A percentile compares a stretch with the other conserved stretches of the same genome.
Conservation (phyloP, 2,329 filamentous ascomycete genomes). For the Scorias spongiosa region DNA sequence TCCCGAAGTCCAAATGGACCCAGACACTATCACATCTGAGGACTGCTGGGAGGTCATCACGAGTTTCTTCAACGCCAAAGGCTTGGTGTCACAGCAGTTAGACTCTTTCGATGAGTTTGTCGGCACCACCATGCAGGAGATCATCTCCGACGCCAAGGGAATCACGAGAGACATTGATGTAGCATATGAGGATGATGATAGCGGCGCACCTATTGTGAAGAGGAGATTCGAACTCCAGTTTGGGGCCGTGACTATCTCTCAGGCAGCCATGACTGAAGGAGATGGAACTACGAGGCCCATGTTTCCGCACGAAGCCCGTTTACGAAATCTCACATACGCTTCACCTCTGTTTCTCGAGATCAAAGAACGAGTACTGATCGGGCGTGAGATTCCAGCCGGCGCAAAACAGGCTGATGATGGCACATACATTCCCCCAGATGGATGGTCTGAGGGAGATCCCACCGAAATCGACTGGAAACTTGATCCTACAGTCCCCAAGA, state of each 20-base stretch:
- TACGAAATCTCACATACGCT: constrained; percentile 91
- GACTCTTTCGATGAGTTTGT: constrained; percentile 98
- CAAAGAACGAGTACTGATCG: constrained; percentile 68
- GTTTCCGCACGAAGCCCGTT: constrained; percentile 83
- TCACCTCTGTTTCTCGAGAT: constrained; percentile 84
- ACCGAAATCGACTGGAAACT: constrained; percentile 32
- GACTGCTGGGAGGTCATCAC: constrained; percentile 98
- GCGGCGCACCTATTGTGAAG: constrained; percentile 58
- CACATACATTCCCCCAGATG: constrained; percentile 17
- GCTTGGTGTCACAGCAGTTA: constrained; percentile 90
- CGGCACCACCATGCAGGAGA: constrained; percentile 80
- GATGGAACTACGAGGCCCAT: constrained; percentile 77
- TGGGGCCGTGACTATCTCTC: constrained; percentile 73
- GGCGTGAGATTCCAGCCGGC: constrained; percentile 57
- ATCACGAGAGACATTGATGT: constrained; percentile 90
- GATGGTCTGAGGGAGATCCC: constrained; percentile 29
- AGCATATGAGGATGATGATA: constrained; percentile 56
- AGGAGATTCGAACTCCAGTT: constrained; percentile 93
- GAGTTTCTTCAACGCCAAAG: constrained; percentile 91
- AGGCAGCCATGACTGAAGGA: constrained; percentile 82
- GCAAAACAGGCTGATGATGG: constrained; percentile 53
- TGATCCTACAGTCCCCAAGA: constrained; percentile 24
- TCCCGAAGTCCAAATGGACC: constrained; percentile 8
- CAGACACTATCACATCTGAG: constrained; percentile 62
- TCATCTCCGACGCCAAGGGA: constrained; percentile 81